Evolutionary conservation across 2,329 filamentous ascomycete species (phyloP).

Genomic region (Colletotrichum higginsianum): DNA sequence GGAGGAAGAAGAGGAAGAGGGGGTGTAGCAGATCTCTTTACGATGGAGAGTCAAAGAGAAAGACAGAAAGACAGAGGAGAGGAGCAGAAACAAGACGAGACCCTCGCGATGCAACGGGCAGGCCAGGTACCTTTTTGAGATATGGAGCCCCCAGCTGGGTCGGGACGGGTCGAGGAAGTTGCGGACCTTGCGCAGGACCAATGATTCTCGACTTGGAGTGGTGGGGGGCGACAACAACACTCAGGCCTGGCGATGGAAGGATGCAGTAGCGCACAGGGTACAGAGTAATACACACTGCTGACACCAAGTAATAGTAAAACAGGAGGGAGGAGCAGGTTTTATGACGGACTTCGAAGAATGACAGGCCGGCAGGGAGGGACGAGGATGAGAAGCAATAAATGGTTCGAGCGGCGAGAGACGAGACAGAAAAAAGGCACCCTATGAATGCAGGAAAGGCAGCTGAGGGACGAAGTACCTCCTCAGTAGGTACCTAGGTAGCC

Average conservation of each 20-base stretch:
- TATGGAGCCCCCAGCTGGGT: slow-evolving; percentile 29
- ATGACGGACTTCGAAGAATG: not conserved
- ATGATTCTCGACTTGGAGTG: not conserved
- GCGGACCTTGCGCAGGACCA: not conserved
- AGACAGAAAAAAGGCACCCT: too few species aligned
- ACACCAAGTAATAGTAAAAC: too few species aligned
- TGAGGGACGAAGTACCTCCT: slow-evolving; percentile 7
- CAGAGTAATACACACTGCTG: too few species aligned
- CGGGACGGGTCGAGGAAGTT: slow-evolving; percentile 23
- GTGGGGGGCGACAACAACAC: not conserved
- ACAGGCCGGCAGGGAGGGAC: not conserved
- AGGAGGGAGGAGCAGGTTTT: too few species aligned
- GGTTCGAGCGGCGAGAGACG: too few species aligned
- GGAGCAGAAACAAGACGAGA: slow-evolving; percentile 4
- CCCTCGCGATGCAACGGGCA: slow-evolving; percentile 36
- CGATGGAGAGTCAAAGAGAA: not conserved
- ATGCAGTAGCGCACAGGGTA: not conserved
- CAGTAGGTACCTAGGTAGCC: too few species aligned
- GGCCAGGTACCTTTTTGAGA: slow-evolving; percentile 35
- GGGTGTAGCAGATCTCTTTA: not conserved
- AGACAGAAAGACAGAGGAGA: not conserved
- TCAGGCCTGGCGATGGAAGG: slow-evolving; percentile 9
- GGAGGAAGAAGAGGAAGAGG: not conserved
- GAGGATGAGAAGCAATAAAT: slow-evolving; percentile 7
- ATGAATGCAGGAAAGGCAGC: not conserved